A percentile compares a stretch with the other conserved stretches of the same genome.
Conservation (phyloP, 2,329 filamentous ascomycete species). For the Talaromyces verruculosus region DNA sequence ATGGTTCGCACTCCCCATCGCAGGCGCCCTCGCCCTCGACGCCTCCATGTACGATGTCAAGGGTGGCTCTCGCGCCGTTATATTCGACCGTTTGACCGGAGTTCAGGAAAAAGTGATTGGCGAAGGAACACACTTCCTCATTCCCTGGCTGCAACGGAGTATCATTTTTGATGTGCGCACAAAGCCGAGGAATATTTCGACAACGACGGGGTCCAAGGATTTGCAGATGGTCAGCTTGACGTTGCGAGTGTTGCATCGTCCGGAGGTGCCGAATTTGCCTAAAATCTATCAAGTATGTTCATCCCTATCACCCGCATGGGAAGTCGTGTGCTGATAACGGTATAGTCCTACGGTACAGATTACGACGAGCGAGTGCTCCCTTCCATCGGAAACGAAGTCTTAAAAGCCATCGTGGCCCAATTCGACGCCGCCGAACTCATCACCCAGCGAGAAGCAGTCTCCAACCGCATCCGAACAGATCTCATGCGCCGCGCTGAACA, state of each 20-base stretch:
- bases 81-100: constrained; percentile 90
- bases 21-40: constrained; percentile 67
- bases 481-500: constrained; percentile 89
- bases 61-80: constrained; percentile 90
- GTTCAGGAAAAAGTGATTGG: constrained; percentile 91
- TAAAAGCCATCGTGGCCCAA: constrained; percentile 97
- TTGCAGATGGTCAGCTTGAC: constrained; percentile 99
- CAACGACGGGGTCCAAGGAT: constrained; percentile 97
- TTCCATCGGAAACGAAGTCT: constrained; percentile 98
- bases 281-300: constrained; percentile 92
- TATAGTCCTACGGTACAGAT: constrained; percentile 89
- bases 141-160: constrained; percentile 92
- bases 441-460: constrained; percentile 96
- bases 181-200: constrained; percentile 94
- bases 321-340: constrained; percentile 2
- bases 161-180: constrained; percentile 97
- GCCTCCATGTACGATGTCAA: constrained; percentile 95
- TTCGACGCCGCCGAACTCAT: constrained; percentile 99
- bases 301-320: not conserved
- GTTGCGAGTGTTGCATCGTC: constrained; percentile 88
- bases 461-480: constrained; percentile 87
- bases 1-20: constrained; percentile 68
- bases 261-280: constrained; percentile 86
- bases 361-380: constrained; percentile 98
- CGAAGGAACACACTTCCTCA: constrained; percentile 93